Conservation (phyloP, 2,329 filamentous ascomycete genomes). For the Sphaerulina vaccinii region DNA sequence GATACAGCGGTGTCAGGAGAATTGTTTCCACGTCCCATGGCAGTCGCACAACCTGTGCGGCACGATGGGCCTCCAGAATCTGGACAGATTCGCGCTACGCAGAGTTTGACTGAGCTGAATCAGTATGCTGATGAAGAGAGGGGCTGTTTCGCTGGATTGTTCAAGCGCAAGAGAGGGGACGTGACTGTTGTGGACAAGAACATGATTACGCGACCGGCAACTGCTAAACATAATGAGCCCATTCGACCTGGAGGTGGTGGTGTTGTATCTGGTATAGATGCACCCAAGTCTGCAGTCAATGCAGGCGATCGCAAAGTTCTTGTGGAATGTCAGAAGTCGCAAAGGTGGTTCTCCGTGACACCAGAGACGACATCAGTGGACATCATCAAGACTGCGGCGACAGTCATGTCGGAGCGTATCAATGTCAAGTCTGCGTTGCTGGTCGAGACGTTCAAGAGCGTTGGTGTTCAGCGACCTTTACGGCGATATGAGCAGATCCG, state of each 20-base stretch:
- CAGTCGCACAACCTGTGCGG: conserved; percentile 19
- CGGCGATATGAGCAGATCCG: conserved; percentile 83
- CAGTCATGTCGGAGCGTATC: conserved; percentile 63
- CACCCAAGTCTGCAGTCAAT: conserved; percentile 77
- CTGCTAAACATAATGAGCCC: conserved; percentile 14
- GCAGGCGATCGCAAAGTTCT: conserved; percentile 73
- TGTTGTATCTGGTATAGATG: conserved; percentile 62
- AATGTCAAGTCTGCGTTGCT: conserved; percentile 67
- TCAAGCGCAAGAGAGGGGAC: conserved; percentile 36
- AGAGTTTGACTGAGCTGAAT: conserved; percentile 29
- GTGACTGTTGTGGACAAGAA: conserved; percentile 19
- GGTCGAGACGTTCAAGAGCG: conserved; percentile 70
- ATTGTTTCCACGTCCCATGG: conserved; percentile 34
- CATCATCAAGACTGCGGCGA: conserved; percentile 66
- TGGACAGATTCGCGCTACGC: conserved; percentile 36
- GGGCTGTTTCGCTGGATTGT: conserved; percentile 37
- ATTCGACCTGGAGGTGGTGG: conserved; percentile 46
- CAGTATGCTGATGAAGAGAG: conserved; percentile 25
- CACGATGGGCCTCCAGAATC: conserved; percentile 33
- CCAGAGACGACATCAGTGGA: conserved; percentile 73
- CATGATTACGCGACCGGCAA: conserved; percentile 22
- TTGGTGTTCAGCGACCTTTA: conserved; percentile 78
- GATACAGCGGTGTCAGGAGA: conserved; percentile 26
- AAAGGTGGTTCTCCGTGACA: conserved; percentile 69
- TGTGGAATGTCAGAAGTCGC: conserved; percentile 69